Evolutionary conservation across 176 grass and related monocot genomes (phyloP), one percentile per base, ranked within the genome.

Genomic region (Oryza rufipogon): DNA sequence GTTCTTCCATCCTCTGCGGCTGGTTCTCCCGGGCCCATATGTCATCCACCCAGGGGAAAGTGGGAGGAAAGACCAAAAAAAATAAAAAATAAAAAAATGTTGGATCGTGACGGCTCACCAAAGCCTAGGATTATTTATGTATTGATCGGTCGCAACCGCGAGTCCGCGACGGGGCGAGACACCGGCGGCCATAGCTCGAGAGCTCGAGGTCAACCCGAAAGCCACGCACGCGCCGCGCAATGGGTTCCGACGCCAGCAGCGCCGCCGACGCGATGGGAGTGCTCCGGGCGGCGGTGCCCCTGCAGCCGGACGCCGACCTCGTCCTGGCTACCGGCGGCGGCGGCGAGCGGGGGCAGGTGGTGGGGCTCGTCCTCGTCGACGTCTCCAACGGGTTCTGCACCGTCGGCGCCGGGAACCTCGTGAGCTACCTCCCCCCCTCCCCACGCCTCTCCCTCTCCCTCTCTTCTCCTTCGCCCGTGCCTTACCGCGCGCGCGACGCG

Each of bases 321-420:
- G 58, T 81, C n/a, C 84, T 95, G 30, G 44, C 82, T 39, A 22
- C 25, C 47, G 33, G 67, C 25, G 82, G 54, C 52, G 25, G 85
- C 47, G 83, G 0, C 2, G 20, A 4, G 58, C 8, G 58, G 20
- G 9, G n/a, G 58, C 58, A 63, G 58, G 58, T 96, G 49, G 95
- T 96, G 49, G 95, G 95, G 15, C 96, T 98, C 80, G 93, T 98
- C 85, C 87, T 98, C 80, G 66, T 95, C 79, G 96, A 98, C 82
- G 20, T 93, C 26, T 71, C 70, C 81, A 98, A 98, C 52, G 96
- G 96, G 48, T 98, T 98, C 91, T 98, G 96, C 91, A 98, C 96
- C 44, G 93, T 95, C 83, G 93, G 93, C 65, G 96, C 96, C 67
- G 96, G 96, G 75, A 94, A 89, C 80, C 91, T 98, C 74, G 96